Conservation (phyloP, 441 rosid genomes). For the Melastoma candidum region DNA sequence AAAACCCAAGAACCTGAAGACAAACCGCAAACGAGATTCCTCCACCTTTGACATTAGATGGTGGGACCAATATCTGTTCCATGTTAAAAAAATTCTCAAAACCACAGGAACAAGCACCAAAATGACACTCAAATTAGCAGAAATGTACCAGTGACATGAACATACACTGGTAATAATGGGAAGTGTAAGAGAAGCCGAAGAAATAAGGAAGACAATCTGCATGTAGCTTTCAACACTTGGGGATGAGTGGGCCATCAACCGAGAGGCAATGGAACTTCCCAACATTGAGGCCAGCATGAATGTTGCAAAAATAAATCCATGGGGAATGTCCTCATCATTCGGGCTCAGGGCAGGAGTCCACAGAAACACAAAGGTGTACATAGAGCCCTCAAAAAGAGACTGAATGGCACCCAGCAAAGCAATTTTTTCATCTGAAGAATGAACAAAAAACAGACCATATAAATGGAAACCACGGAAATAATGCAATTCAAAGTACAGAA, state of each 20-base stretch:
- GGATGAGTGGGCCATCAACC: slow-evolving; percentile 66
- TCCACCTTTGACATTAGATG: slow-evolving; percentile 68
- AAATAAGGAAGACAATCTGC: slow-evolving; percentile 80
- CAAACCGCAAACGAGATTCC: slow-evolving; percentile 73
- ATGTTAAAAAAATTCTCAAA: slow-evolving; percentile 12
- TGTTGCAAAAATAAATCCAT: slow-evolving; percentile 94
- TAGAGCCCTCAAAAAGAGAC: slow-evolving; percentile 94
- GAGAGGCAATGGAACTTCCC: slow-evolving; percentile 96
- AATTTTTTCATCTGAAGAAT: slow-evolving; percentile 74
- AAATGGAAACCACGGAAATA: slow-evolving; percentile 41
- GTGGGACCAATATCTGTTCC: slow-evolving; percentile 64
- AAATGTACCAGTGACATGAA: slow-evolving; percentile 1
- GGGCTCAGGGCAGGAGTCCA: slow-evolving; percentile 99
- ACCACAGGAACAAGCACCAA: slow-evolving; percentile 3
- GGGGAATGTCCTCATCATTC: slow-evolving; percentile 87
- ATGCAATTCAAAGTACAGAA: slow-evolving; percentile 88
- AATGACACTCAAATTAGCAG: too few species aligned
- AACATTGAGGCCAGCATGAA: slow-evolving; percentile 97
- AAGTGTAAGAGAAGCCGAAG: slow-evolving; percentile 78
- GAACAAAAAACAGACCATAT: slow-evolving; percentile 5
- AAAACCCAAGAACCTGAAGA: slow-evolving; percentile 83
- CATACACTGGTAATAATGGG: slow-evolving; percentile 79
- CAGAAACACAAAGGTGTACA: slow-evolving; percentile 96
- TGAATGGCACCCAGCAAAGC: slow-evolving; percentile 96
- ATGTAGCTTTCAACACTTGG: slow-evolving; percentile 86